Base-by-base conservation (phyloP, 202 grass and related monocot genomes). In the Zizania palustris region DNA sequence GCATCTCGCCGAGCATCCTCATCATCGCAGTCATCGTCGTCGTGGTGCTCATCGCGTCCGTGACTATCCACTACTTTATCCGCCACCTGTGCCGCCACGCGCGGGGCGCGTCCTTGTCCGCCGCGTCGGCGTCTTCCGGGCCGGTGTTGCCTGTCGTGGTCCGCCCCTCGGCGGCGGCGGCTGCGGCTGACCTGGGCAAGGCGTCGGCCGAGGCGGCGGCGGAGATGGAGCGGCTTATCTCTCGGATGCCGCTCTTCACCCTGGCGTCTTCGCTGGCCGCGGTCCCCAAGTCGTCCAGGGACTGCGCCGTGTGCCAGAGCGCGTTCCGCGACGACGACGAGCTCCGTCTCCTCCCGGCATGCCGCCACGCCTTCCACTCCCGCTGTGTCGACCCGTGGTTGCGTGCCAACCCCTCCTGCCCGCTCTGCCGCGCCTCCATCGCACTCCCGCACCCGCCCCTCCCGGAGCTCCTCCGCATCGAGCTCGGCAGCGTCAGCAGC, bases 301-400 rank as follows among this genome's bases (percentile, higher is more conserved):
- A 97, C 71, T 97, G 93, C 77, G 93, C 93, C 38, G 90, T 97
- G 57, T 97, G 93, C 87, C 91, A 85, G 86, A 83, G 80, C 56
- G 78, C 82, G 22, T 93, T 98, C 80, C 49, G 46, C 53, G 74
- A 51, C 33, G 83, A 85, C 67, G 89, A 91, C 13, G 83, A 88
- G 77, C 90, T 93, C 63, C 96, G 96, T 15, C 80, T 95, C 71
- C 91, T 98, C 5, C 89, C 96, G 0, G 89, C 84, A 0, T 99
- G 96, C 75, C 79, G 80, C 20, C 96, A 99, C 76, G 96, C 96
- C 1, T 99, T 99, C 83, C 96, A 95, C 71, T 81, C 84, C 49
- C 22, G 74, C 50, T 99, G 96, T 82, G 80, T 89, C 9, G 96
- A 93, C 74, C 74, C 73, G 3, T 99, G 96, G 96, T 92, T 99